Evolutionary conservation across 2,329 filamentous ascomycete genomes (phyloP).

Genomic region (Scedosporium minutisporum): DNA sequence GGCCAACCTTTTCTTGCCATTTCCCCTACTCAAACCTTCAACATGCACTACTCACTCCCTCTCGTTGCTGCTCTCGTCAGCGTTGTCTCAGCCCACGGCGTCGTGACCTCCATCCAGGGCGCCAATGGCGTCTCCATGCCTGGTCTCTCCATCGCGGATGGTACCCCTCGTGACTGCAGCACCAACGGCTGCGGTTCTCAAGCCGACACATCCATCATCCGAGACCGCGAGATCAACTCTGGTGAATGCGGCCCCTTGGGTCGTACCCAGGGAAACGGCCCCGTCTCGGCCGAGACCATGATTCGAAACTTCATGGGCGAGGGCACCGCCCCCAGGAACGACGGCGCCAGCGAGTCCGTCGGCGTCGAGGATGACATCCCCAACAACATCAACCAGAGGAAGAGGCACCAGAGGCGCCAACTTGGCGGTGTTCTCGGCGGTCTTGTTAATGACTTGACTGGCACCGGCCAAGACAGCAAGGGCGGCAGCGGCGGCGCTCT

Average conservation of each 20-base stretch:
- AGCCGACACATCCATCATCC: constrained; percentile 62
- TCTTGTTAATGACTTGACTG: too few relatives aligned
- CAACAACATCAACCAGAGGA: not conserved
- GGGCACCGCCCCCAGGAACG: constrained; percentile 20
- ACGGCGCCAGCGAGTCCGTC: constrained; percentile 25
- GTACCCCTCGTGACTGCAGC: constrained; percentile 58
- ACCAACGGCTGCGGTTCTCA: constrained; percentile 53
- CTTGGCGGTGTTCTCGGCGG: constrained; percentile 12
- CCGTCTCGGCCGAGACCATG: constrained; percentile 47
- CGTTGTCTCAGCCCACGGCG: constrained; percentile 46
- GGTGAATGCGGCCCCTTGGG: constrained; percentile 49
- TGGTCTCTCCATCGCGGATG: constrained; percentile 47
- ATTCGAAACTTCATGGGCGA: constrained; percentile 51
- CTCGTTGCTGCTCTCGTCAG: constrained; percentile 29
- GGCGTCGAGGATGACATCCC: constrained; percentile 36
- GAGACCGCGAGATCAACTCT: constrained; percentile 45
- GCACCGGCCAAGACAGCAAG: too few relatives aligned
- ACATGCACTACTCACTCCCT: constrained; percentile 18
- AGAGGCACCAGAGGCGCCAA: constrained; percentile 12
- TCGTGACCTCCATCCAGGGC: constrained; percentile 45
- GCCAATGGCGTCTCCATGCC: constrained; percentile 56
- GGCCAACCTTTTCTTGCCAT: not conserved
- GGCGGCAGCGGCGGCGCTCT: too few relatives aligned
- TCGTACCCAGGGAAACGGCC: constrained; percentile 49
- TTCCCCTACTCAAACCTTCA: not conserved